phyloP scores from a whole-genome alignment of 129 eudicot species.

The Glebionis coronaria region DNA sequence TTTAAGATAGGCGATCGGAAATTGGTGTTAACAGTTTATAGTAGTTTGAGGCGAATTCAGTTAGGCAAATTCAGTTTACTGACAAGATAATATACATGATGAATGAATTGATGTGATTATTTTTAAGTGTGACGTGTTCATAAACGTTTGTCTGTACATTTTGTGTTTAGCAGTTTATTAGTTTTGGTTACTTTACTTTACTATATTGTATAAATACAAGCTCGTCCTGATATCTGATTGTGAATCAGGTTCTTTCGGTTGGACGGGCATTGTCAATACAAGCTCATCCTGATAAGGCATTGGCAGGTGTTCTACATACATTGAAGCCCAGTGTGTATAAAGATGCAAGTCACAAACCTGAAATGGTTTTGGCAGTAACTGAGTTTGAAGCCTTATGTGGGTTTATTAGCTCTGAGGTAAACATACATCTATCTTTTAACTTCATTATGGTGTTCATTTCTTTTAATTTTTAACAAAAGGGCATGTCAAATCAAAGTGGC shows the following conservation, averaged over 20 bases:
- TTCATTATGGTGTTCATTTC: conserved; percentile 1
- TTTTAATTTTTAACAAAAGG: background rate
- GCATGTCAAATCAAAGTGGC: conserved; percentile 4
- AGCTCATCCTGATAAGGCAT: conserved; percentile 84
- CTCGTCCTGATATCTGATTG: too few relatives aligned
- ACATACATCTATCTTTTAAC: background rate
- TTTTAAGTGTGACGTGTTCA: too few relatives aligned
- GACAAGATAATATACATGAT: too few relatives aligned
- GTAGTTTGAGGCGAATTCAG: too few relatives aligned
- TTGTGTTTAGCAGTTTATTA: too few relatives aligned
- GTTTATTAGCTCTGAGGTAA: conserved; percentile 67
- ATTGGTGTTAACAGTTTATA: too few relatives aligned
- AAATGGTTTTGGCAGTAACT: conserved; percentile 91
- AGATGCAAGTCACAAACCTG: conserved; percentile 96
- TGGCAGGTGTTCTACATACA: conserved; percentile 61
- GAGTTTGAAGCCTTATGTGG: conserved; percentile 95
- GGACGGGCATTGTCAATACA: conserved; percentile 86
- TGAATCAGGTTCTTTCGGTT: conserved; percentile 78
- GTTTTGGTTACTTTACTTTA: too few relatives aligned
- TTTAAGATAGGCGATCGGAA: too few relatives aligned
- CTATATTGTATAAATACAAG: too few relatives aligned
- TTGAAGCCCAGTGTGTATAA: conserved; percentile 62
- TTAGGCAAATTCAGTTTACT: too few relatives aligned
- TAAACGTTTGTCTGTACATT: too few relatives aligned
- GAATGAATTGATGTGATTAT: too few relatives aligned